Base-by-base conservation (phyloP, 2,329 filamentous ascomycete genomes). In the Fusarium protoensiforme region DNA sequence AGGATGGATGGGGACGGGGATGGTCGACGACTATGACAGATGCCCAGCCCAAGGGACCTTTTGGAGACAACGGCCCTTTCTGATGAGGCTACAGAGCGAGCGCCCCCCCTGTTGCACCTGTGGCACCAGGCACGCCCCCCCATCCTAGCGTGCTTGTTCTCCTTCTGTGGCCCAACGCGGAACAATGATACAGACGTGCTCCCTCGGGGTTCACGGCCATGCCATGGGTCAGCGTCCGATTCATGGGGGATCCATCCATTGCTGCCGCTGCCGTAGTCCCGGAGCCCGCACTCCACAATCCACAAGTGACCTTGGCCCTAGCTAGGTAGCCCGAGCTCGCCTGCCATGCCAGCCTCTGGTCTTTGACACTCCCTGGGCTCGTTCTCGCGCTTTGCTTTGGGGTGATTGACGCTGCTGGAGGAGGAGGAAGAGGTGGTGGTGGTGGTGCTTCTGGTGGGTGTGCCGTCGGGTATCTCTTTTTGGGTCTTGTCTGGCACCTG, bases 191-290 rank as follows among this genome's bases (percentile, higher is more conserved):
- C 29, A 71, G 46, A 60, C 63, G 58, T 76, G 33, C 58, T 74
- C 72, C 24, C 58, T 74, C 72, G 65, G 69, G 75, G 71, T 73
- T 77, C 68, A 76, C 63, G 65, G 73, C 64, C 65, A 66, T 67
- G 68, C 24, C 43, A 48, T 29, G 43, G 67, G 59, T 16, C 59
- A 74, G 68, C 48, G 41, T 66, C 68, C 71, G 68, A 74, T 74
- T 62, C 60, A 74, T 74, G 71, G 65, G 71, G 71, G 61, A 72
- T 53, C 68, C 71, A 57, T 67, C 56, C 64, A 65, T 54, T 74
- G 68, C 61, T 72, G 71, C 54, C 71, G 71, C 72, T 74, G 71
- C 72, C 72, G 71, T 74, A 74, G 71, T 74, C 65, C 71, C 72
- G 68, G 68, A 63, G 71, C 71, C 71, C 72, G 71, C 68, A 65